Evolutionary conservation across 1,284 basidiomycete species (phyloP).

Genomic region (Trichosporon coremiiforme): DNA sequence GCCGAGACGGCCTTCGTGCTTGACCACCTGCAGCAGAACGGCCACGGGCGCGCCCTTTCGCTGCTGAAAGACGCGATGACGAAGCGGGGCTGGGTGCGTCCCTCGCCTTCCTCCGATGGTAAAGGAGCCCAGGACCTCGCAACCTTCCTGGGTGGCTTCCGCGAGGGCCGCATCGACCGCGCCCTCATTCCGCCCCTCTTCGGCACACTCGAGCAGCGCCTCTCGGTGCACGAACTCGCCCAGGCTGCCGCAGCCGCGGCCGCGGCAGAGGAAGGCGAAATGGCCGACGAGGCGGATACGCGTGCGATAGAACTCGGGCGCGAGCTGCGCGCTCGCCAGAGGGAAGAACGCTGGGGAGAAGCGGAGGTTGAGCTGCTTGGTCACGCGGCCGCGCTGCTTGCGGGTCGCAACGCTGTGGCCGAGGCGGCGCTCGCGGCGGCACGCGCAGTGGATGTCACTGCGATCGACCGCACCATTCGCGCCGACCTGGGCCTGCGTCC

Average conservation of each 20-base stretch:
- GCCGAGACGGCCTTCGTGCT: conserved; percentile 70
- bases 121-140: neutral
- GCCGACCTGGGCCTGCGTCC: conserved; percentile 22
- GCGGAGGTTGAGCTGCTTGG: conserved; percentile 22
- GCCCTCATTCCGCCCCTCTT: conserved; percentile 10
- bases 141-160: neutral
- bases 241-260: neutral
- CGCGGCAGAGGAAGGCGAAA: conserved; percentile 8
- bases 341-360: conserved; percentile 18
- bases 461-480: conserved; percentile 15
- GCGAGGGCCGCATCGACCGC: neutral
- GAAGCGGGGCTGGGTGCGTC: conserved; percentile 27
- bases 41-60: conserved; percentile 65
- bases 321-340: conserved; percentile 19
- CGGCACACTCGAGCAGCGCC: neutral
- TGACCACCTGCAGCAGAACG: conserved; percentile 76
- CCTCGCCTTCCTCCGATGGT: neutral
- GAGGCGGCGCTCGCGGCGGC: neutral
- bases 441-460: conserved; percentile 18
- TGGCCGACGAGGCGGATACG: conserved; percentile 16
- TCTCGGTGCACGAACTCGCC: neutral
- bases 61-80: conserved; percentile 30
- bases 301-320: conserved; percentile 14
- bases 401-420: neutral
- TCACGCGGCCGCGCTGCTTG: conserved; percentile 21